Evolutionary conservation across 2,329 filamentous ascomycete genomes (phyloP).

Genomic region (Aspergillaceae sp.): DNA sequence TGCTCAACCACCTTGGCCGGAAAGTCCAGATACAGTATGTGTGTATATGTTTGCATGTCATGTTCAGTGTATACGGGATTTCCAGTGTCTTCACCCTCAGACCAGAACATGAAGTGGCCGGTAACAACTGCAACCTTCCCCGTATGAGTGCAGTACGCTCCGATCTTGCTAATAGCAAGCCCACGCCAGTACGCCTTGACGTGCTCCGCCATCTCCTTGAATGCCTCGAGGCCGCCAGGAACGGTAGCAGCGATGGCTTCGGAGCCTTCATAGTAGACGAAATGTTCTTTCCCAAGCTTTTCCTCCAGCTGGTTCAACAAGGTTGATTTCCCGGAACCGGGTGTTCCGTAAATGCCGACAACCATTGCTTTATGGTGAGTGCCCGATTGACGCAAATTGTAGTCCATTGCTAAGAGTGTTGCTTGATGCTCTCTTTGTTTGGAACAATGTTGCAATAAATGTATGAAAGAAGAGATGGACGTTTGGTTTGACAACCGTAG

Average conservation of each 20-base stretch:
- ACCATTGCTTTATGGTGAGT: not conserved
- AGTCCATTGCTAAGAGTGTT: not conserved
- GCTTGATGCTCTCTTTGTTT: not conserved
- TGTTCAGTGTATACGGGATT: slow-evolving; percentile 34
- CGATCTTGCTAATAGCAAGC: not conserved
- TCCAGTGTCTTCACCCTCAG: slow-evolving; percentile 17
- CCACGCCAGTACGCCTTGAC: not conserved
- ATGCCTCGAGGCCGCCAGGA: not conserved
- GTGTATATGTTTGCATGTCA: slow-evolving; percentile 45
- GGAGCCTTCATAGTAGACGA: not conserved
- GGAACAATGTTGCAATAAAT: not conserved
- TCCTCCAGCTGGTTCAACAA: not conserved
- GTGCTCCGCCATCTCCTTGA: not conserved
- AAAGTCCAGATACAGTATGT: slow-evolving; percentile 51
- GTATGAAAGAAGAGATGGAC: not conserved
- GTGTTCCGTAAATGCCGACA: not conserved
- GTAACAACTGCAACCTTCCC: slow-evolving; percentile 40
- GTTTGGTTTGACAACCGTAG: not conserved
- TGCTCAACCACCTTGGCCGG: slow-evolving; percentile 29
- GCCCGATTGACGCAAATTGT: not conserved
- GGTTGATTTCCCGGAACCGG: not conserved
- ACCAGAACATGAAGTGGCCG: slow-evolving; percentile 51
- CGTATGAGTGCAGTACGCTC: not conserved
- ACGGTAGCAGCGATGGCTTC: not conserved
- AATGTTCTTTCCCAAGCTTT: not conserved